phyloP scores from a whole-genome alignment of 2,329 filamentous ascomycete species.

The Trichoderma polysporum region DNA sequence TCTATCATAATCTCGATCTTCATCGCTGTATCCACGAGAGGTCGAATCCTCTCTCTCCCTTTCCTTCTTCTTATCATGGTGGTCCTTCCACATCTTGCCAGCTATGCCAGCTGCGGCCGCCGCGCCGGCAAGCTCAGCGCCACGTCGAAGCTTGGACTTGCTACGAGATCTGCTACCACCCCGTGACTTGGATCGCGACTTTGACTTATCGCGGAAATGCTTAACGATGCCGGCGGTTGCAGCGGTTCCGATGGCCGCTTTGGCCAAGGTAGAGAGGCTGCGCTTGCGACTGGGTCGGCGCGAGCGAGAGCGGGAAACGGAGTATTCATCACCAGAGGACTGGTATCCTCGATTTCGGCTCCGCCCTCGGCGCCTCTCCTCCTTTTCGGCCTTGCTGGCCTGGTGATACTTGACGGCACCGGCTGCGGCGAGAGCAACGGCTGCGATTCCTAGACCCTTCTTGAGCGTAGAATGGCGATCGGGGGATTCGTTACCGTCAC shows the following conservation, averaged over 20 bases:
- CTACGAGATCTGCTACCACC: slow-evolving; percentile 40
- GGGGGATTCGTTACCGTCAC: slow-evolving; percentile 40
- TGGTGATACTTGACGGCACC: slow-evolving; percentile 66
- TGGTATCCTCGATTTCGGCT: slow-evolving; percentile 48
- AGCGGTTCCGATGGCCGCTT: slow-evolving; percentile 57
- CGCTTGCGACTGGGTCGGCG: slow-evolving; percentile 46
- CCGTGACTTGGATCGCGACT: slow-evolving; percentile 34
- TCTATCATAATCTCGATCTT: slow-evolving; percentile 38
- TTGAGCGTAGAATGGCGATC: slow-evolving; percentile 53
- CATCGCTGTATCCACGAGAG: slow-evolving; percentile 36
- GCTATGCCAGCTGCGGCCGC: slow-evolving; percentile 61
- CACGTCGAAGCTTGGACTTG: slow-evolving; percentile 50
- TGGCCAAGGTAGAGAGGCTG: slow-evolving; percentile 52
- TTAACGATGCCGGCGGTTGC: slow-evolving; percentile 59
- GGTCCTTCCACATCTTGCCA: slow-evolving; percentile 60
- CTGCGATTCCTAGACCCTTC: slow-evolving; percentile 62
- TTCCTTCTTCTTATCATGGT: slow-evolving; percentile 59
- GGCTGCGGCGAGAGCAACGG: slow-evolving; percentile 62
- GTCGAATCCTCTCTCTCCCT: slow-evolving; percentile 20
- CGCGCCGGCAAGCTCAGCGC: slow-evolving; percentile 60
- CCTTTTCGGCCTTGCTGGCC: slow-evolving; percentile 58
- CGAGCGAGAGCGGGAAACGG: slow-evolving; percentile 42
- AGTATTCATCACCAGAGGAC: slow-evolving; percentile 45
- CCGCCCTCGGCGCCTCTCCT: slow-evolving; percentile 57
- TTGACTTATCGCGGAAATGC: slow-evolving; percentile 56